Evolutionary conservation across 768 basidiomycete genomes (phyloP).

Genomic region (Calocera viscosa): DNA sequence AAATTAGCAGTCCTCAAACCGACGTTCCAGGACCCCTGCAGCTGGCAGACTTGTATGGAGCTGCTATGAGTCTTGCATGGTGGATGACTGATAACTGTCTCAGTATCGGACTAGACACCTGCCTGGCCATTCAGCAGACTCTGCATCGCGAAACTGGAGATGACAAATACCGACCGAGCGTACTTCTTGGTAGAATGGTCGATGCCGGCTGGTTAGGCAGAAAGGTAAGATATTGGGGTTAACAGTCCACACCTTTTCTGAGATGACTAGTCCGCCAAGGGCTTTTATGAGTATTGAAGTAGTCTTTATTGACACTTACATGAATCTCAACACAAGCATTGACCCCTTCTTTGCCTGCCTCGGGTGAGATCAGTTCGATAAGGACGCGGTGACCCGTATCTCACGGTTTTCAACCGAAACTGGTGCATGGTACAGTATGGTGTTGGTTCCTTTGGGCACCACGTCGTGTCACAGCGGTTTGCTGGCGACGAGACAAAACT

Average conservation of each 20-base stretch:
- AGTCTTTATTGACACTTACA: too few species aligned
- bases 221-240: conserved; percentile 39
- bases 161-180: conserved; percentile 85
- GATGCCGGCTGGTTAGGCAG: conserved; percentile 88
- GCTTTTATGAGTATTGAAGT: conserved; percentile 73
- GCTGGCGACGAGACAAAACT: too few species aligned
- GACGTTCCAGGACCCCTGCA: conserved; percentile 4
- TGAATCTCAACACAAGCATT: too few species aligned
- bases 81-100: not conserved
- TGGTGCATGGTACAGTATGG: too few species aligned
- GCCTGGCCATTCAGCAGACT: conserved; percentile 83
- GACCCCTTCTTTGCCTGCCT: too few species aligned
- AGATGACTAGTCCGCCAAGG: conserved; percentile 43
- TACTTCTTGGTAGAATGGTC: conserved; percentile 89
- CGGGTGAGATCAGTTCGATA: too few species aligned
- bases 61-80: not conserved
- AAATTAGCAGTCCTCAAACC: not conserved
- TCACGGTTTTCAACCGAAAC: too few species aligned
- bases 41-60: conserved; percentile 43
- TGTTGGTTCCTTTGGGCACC: too few species aligned
- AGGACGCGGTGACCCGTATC: too few species aligned
- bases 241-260: not conserved
- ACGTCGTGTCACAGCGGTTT: too few species aligned
- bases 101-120: conserved; percentile 96
- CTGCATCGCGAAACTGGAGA: conserved; percentile 81